phyloP scores from a whole-genome alignment of 2,329 filamentous ascomycete genomes.

The Aspergillus cejpii region DNA sequence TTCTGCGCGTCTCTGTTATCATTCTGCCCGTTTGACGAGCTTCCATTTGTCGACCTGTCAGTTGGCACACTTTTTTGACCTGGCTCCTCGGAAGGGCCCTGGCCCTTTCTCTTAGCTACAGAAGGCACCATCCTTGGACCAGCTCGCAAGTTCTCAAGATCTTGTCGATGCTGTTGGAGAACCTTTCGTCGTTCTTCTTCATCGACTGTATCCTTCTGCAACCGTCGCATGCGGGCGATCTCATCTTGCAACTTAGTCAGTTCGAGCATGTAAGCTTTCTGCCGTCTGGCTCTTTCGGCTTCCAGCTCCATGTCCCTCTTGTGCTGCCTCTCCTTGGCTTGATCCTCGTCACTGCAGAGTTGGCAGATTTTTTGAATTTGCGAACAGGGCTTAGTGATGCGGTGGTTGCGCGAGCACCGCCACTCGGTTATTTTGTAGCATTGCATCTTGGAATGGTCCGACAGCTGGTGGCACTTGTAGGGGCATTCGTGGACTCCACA shows the following conservation, averaged over 20 bases:
- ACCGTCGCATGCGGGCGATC: conserved; percentile 14
- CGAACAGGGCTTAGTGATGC: conserved; percentile 44
- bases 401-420: conserved; percentile 51
- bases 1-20: background rate
- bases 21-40: background rate
- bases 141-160: conserved; percentile 13
- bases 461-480: conserved; percentile 55
- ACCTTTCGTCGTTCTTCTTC: conserved; percentile 17
- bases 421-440: conserved; percentile 42
- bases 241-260: conserved; percentile 23
- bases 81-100: background rate
- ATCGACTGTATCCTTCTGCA: conserved; percentile 14
- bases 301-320: conserved; percentile 48
- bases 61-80: background rate
- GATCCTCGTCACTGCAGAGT: conserved; percentile 49
- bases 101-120: background rate
- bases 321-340: conserved; percentile 39
- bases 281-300: conserved; percentile 23
- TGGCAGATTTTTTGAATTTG: conserved; percentile 38
- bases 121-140: background rate
- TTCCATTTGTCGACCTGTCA: background rate
- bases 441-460: conserved; percentile 52
- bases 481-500: conserved; percentile 57
- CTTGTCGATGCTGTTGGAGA: conserved; percentile 16
- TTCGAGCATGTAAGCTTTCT: conserved; percentile 16